Evolutionary conservation across 2,329 filamentous ascomycete species (phyloP).

Genomic region (Ophiostoma ips): DNA sequence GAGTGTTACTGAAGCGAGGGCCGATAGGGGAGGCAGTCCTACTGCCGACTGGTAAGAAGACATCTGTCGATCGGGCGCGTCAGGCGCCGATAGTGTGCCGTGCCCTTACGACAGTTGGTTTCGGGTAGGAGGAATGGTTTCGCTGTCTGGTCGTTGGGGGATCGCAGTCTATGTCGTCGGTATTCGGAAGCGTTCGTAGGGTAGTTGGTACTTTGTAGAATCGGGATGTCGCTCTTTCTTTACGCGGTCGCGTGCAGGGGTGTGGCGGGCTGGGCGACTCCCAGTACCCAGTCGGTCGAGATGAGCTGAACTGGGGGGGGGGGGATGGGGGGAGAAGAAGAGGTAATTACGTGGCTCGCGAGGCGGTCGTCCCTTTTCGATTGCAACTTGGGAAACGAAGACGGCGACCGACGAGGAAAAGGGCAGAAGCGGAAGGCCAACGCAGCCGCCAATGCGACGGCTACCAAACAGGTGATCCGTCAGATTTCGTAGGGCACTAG

Average conservation of each 20-base stretch:
- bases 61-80: conserved; percentile 4
- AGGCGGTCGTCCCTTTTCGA: background rate
- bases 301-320: too few relatives aligned
- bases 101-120: background rate
- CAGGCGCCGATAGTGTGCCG: background rate
- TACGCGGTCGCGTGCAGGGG: background rate
- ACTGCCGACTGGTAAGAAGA: conserved; percentile 8
- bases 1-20: conserved; percentile 9
- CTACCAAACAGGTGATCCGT: conserved; percentile 11
- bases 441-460: conserved; percentile 9
- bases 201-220: too few relatives aligned
- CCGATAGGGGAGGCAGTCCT: conserved; percentile 12
- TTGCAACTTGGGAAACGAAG: background rate
- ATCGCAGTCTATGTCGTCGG: background rate
- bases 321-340: too few relatives aligned
- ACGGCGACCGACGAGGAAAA: background rate
- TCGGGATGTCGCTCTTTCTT: background rate
- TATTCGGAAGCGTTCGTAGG: too few relatives aligned
- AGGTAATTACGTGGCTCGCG: too few relatives aligned
- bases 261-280: too few relatives aligned
- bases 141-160: background rate
- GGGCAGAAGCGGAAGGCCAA: background rate
- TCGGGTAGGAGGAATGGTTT: background rate
- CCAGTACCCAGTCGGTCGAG: too few relatives aligned
- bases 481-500: conserved; percentile 6